These are phyloP conservation scores for Pestalotiopsis sp. DNA, from an alignment of 2,329 filamentous ascomycete species.

Conservation along the genomic window DNA sequence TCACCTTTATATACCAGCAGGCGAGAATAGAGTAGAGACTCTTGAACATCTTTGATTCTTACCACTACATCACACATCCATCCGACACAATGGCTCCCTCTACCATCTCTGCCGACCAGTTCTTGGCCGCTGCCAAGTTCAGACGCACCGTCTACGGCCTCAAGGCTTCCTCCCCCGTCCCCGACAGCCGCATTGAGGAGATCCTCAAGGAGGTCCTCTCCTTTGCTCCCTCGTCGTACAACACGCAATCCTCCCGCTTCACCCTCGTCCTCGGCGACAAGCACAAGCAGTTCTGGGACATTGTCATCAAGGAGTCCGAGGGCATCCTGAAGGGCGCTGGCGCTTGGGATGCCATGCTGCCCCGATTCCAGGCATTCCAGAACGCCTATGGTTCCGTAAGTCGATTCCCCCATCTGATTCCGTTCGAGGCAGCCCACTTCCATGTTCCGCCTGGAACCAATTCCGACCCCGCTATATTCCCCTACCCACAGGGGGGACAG, in stretches of 20 bases:
- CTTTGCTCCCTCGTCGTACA: constrained; percentile 25
- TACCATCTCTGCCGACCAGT: constrained; percentile 23
- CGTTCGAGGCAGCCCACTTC: not conserved
- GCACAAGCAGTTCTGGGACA: constrained; percentile 24
- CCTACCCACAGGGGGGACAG: not conserved
- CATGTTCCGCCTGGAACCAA: not conserved
- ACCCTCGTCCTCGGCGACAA: constrained; percentile 23
- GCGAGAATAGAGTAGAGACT: not conserved
- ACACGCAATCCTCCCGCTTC: constrained; percentile 24
- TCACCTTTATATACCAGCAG: not conserved
- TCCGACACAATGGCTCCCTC: constrained; percentile 2
- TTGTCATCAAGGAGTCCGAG: constrained; percentile 19
- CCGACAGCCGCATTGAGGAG: constrained; percentile 29
- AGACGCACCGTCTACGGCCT: constrained; percentile 32
- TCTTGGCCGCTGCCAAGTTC: constrained; percentile 26
- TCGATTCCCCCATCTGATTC: not conserved
- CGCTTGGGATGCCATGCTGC: constrained; percentile 21
- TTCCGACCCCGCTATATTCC: not conserved
- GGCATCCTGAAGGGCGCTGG: constrained; percentile 19
- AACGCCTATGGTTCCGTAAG: constrained; percentile 26
- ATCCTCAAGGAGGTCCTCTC: constrained; percentile 26
- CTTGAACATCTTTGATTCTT: not conserved
- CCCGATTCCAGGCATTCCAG: constrained; percentile 19
- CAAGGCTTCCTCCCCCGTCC: constrained; percentile 26
- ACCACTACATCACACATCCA: not conserved